A percentile compares a stretch with the other conserved stretches of the same genome.
phyloP scores from a whole-genome alignment of 2,329 filamentous ascomycete genomes.

The Leptographium radiaticola region DNA sequence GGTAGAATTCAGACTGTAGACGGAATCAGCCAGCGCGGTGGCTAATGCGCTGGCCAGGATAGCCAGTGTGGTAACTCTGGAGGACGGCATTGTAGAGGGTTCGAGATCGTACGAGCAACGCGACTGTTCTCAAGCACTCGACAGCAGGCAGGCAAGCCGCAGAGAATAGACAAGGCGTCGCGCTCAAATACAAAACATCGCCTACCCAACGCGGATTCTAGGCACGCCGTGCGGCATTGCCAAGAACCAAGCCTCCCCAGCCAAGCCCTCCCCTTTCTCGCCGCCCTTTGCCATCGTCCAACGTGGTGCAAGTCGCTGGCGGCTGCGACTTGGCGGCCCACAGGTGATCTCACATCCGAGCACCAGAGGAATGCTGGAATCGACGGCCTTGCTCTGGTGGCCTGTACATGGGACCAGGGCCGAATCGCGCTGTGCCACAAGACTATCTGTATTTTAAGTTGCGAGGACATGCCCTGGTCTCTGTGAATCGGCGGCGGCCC shows the following conservation, averaged over 20 bases:
- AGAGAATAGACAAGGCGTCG: neutral
- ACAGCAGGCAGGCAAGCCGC: neutral
- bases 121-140: neutral
- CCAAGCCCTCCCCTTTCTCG: neutral
- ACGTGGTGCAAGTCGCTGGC: neutral
- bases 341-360: neutral
- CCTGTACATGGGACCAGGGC: no score
- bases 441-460: no score
- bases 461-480: no score
- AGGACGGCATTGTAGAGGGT: neutral
- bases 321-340: neutral
- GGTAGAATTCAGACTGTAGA: constrained; percentile 4
- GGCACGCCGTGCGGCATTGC: neutral
- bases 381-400: no score
- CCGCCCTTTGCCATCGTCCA: neutral
- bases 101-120: neutral
- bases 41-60: neutral
- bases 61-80: neutral
- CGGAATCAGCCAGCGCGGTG: neutral
- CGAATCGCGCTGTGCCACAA: no score
- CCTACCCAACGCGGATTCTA: no score
- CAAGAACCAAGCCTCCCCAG: neutral
- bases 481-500: no score
- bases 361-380: neutral
- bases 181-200: no score